Evolutionary conservation across 75 land plant species (phyloP).

Genomic region (Cunninghamia lanceolata): DNA sequence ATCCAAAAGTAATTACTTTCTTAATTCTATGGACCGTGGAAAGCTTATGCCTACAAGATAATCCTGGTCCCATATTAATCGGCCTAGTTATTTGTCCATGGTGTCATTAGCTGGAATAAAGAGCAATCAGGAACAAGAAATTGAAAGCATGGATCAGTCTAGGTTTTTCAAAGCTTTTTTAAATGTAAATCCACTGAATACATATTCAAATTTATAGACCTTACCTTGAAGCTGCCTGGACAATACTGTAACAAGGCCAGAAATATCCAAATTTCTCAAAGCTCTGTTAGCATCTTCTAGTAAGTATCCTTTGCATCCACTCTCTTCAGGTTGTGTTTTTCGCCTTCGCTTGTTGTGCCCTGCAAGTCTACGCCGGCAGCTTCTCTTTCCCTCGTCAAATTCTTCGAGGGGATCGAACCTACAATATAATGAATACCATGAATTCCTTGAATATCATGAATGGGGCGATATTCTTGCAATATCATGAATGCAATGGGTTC

Average conservation of each 20-base stretch:
- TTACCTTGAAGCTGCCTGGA: slow-evolving; percentile 32
- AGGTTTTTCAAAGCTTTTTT: neutral
- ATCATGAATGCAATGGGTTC: neutral
- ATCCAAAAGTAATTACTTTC: no score
- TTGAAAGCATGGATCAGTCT: neutral
- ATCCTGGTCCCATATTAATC: slow-evolving; percentile 35
- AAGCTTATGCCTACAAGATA: no score
- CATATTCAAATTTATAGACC: neutral
- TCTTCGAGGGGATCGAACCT: slow-evolving; percentile 44
- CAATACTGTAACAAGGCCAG: slow-evolving; percentile 47
- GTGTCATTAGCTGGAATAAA: neutral
- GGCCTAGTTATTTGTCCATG: neutral
- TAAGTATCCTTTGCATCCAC: slow-evolving; percentile 18
- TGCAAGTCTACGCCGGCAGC: slow-evolving; percentile 47
- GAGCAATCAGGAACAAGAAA: neutral
- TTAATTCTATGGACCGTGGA: no score
- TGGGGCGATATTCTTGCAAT: slow-evolving; percentile 14
- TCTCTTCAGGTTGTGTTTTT: slow-evolving; percentile 38
- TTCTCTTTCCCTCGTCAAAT: slow-evolving; percentile 55
- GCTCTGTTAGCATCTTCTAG: slow-evolving; percentile 28
- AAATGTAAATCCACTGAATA: neutral
- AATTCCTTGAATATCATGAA: neutral
- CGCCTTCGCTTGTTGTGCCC: slow-evolving; percentile 55
- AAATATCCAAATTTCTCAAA: slow-evolving; percentile 32
- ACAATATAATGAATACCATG: slow-evolving; percentile 9